Percentiles rank a stretch among this genome's conserved stretches.
phyloP scores from a whole-genome alignment of 306 rosid species.

The Sicyos baderoa region DNA sequence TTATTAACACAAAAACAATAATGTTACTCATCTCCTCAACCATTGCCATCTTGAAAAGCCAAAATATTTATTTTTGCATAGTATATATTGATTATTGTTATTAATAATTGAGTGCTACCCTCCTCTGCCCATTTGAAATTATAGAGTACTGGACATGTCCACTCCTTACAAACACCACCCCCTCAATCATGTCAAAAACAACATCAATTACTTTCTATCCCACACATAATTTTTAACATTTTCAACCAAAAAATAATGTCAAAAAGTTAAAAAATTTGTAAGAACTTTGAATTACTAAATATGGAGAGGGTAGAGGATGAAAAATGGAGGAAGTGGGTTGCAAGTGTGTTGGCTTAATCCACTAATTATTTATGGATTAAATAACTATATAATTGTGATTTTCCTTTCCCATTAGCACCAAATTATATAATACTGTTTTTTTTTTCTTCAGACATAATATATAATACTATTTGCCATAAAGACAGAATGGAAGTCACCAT shows the following conservation, averaged over 20 bases:
- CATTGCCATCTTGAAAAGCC: neutral
- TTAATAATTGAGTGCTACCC: too few species aligned
- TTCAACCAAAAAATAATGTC: neutral
- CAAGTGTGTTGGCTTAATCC: neutral
- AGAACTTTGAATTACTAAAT: neutral
- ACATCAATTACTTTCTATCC: neutral
- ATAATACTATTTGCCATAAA: neutral
- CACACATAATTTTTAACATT: neutral
- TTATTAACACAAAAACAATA: conserved; percentile 4
- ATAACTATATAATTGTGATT: too few species aligned
- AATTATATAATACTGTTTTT: neutral
- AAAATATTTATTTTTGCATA: too few species aligned
- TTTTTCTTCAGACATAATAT: too few species aligned
- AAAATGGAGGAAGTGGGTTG: neutral
- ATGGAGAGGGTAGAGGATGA: neutral
- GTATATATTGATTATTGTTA: neutral
- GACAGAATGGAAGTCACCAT: conserved; percentile 14
- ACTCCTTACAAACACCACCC: neutral
- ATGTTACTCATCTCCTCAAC: neutral
- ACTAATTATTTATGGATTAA: conserved; percentile 1
- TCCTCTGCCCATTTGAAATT: neutral
- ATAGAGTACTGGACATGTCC: neutral
- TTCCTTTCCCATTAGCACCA: neutral
- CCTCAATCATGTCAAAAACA: neutral
- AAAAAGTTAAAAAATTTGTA: neutral